Conservation (phyloP, 106 monocot genomes). For the Posidonia australis region DNA sequence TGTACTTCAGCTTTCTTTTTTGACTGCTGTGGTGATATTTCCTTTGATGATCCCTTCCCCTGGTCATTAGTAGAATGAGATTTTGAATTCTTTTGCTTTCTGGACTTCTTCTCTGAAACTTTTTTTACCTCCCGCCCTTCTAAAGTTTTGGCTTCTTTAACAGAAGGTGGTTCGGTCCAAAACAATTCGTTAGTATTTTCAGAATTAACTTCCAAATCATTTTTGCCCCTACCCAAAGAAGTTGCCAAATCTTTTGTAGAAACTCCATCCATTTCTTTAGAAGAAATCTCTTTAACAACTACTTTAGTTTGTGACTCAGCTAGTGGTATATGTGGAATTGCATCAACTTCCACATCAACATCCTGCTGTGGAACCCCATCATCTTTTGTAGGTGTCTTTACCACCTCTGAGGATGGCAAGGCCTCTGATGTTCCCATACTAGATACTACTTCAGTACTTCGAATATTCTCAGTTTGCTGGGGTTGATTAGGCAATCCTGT, state of each 20-base stretch:
- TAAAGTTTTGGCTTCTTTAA: constrained; percentile 26
- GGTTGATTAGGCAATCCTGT: constrained; percentile 13
- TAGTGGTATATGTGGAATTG: not conserved
- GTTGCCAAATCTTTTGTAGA: constrained; percentile 4
- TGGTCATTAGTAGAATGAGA: constrained; percentile 13
- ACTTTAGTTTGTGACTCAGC: constrained; percentile 9
- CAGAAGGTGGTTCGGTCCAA: constrained; percentile 6
- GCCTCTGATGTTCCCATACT: not conserved
- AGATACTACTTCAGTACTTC: constrained; percentile 1
- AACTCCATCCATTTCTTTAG: constrained; percentile 8
- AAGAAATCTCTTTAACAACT: not conserved
- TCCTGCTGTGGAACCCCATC: not conserved
- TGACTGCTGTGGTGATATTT: constrained; percentile 13
- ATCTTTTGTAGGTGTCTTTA: not conserved
- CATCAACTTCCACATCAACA: not conserved
- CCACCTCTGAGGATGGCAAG: not conserved
- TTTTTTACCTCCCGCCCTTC: constrained; percentile 46
- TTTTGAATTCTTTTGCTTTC: constrained; percentile 69
- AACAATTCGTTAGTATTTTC: constrained; percentile 8
- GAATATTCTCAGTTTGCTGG: constrained; percentile 7
- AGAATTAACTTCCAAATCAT: constrained; percentile 27
- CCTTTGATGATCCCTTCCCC: constrained; percentile 35
- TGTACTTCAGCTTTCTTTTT: constrained; percentile 30
- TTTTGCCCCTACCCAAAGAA: constrained; percentile 19
- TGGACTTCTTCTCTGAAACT: constrained; percentile 67